Evolutionary conservation across 345 rosid genomes (phyloP).

Genomic region (Salix udensis): DNA sequence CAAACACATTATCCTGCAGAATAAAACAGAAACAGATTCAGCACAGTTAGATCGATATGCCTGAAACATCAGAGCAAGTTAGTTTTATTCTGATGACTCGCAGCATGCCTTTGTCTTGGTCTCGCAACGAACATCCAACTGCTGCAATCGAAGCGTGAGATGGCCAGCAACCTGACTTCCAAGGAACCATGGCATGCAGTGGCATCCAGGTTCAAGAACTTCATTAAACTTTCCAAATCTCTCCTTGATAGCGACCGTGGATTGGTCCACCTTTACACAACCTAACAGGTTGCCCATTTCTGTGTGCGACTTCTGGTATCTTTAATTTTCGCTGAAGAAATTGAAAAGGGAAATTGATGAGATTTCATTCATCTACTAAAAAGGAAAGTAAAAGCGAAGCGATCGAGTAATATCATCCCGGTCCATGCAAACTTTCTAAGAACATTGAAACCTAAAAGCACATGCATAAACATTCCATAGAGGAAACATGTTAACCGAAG

Average conservation of each 20-base stretch:
- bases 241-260: constrained; percentile 21
- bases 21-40: background rate
- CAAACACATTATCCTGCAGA: constrained; percentile 23
- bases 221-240: constrained; percentile 13
- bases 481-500: no score
- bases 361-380: background rate
- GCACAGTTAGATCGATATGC: no score
- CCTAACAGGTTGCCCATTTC: constrained; percentile 14
- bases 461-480: no score
- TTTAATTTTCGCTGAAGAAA: background rate
- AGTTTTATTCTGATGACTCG: no score
- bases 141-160: constrained; percentile 19
- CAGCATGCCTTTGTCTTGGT: constrained; percentile 10
- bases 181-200: constrained; percentile 20
- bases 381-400: no score
- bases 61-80: no score
- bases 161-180: constrained; percentile 13
- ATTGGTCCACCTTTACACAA: constrained; percentile 16
- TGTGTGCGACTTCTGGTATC: background rate
- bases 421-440: no score
- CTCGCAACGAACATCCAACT: constrained; percentile 14
- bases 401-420: no score
- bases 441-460: no score
- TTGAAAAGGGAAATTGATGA: background rate
- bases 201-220: constrained; percentile 18